Percentiles rank a stretch among this genome's conserved stretches.
These are phyloP conservation scores for Candida frijolesensis DNA, from an alignment of 1,139 yeast genomes.

Conservation along the genomic window DNA sequence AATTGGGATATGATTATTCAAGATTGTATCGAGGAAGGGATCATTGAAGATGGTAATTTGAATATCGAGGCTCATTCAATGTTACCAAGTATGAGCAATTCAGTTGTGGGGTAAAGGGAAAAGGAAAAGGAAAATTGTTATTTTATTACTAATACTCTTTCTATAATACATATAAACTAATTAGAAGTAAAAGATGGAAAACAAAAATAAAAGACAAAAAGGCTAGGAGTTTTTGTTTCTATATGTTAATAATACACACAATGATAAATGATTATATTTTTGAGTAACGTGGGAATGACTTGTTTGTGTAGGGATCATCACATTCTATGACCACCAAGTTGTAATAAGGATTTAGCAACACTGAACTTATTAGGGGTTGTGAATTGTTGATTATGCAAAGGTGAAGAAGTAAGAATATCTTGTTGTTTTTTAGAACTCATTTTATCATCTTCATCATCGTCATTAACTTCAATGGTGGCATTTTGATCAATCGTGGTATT, in stretches of 20 bases:
- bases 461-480: constrained; percentile 14
- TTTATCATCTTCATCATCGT: constrained; percentile 11
- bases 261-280: background rate
- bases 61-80: constrained; percentile 34
- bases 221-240: background rate
- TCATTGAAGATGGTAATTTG: constrained; percentile 37
- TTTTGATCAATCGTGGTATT: constrained; percentile 18
- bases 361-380: constrained; percentile 55
- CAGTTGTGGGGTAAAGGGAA: constrained; percentile 1
- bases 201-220: background rate
- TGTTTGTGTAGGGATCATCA: constrained; percentile 5
- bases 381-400: constrained; percentile 34
- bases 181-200: background rate
- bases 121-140: background rate
- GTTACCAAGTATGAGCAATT: constrained; percentile 36
- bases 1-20: constrained; percentile 60
- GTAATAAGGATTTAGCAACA: constrained; percentile 51
- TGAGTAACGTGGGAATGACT: no score
- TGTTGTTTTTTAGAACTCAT: constrained; percentile 12
- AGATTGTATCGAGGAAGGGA: constrained; percentile 43
- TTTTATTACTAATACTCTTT: background rate
- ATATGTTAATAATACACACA: constrained; percentile 1
- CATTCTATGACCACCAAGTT: constrained; percentile 36
- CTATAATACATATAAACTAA: constrained; percentile 1
- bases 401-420: constrained; percentile 31